These are phyloP conservation scores for Clonostachys rhizophaga DNA, from an alignment of 2,329 filamentous ascomycete species.

Conservation along the genomic window DNA sequence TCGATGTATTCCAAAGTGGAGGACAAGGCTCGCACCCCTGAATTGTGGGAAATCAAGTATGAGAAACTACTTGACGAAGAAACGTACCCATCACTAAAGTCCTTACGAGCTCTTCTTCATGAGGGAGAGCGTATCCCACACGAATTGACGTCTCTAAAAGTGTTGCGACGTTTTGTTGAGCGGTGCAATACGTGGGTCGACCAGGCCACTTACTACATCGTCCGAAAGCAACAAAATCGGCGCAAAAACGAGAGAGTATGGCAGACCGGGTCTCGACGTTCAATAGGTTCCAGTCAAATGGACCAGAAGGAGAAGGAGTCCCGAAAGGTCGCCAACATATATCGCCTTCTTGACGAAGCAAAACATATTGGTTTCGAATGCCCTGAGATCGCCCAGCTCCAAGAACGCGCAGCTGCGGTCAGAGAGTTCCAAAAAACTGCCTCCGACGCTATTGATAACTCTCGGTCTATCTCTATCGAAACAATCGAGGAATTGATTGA, in stretches of 20 bases:
- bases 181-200: slow-evolving; percentile 98
- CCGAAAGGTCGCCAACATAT: slow-evolving; percentile 84
- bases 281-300: slow-evolving; percentile 42
- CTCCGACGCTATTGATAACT: slow-evolving; percentile 62
- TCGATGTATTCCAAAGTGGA: slow-evolving; percentile 68
- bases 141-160: slow-evolving; percentile 75
- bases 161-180: slow-evolving; percentile 86
- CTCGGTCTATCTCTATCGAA: slow-evolving; percentile 57
- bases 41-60: slow-evolving; percentile 87
- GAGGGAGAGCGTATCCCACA: slow-evolving; percentile 97
- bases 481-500: slow-evolving; percentile 91
- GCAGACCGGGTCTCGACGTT: slow-evolving; percentile 70
- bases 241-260: slow-evolving; percentile 90
- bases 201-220: slow-evolving; percentile 92
- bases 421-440: slow-evolving; percentile 79
- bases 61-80: slow-evolving; percentile 80
- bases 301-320: slow-evolving; percentile 83
- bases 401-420: slow-evolving; percentile 81
- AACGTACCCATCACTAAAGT: slow-evolving; percentile 78
- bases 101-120: slow-evolving; percentile 74
- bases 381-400: slow-evolving; percentile 79
- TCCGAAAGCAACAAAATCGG: slow-evolving; percentile 94
- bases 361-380: slow-evolving; percentile 90
- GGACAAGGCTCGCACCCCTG: slow-evolving; percentile 82
- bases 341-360: slow-evolving; percentile 76